A percentile compares a stretch with the other conserved stretches of the same genome.
Conservation (phyloP, 2,329 filamentous ascomycete species). For the Coleophoma crateriformis region DNA sequence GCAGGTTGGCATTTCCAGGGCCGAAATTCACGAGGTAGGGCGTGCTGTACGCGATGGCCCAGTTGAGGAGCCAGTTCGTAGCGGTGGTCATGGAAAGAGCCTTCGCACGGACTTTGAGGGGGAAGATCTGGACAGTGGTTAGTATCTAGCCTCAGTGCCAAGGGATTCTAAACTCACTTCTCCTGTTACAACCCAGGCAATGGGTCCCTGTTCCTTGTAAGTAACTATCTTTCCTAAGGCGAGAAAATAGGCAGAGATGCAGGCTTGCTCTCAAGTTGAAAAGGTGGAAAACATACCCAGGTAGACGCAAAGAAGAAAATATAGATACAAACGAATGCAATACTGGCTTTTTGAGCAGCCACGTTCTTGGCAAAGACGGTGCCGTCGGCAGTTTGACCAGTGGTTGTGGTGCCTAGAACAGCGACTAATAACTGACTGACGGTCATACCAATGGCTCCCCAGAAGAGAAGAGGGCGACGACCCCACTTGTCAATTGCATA, state of each 20-base stretch:
- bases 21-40: slow-evolving; percentile 76
- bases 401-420: slow-evolving; percentile 49
- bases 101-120: slow-evolving; percentile 58
- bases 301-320: slow-evolving; percentile 72
- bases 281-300: slow-evolving; percentile 46
- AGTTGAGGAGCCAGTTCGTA: slow-evolving; percentile 68
- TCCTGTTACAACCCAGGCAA: slow-evolving; percentile 50
- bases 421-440: slow-evolving; percentile 55
- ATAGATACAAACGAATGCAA: slow-evolving; percentile 63
- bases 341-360: slow-evolving; percentile 47
- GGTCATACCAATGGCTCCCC: slow-evolving; percentile 63
- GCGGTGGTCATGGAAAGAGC: slow-evolving; percentile 63
- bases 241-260: slow-evolving; percentile 25
- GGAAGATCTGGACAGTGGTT: slow-evolving; percentile 38
- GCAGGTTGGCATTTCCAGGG: slow-evolving; percentile 64
- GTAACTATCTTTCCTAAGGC: slow-evolving; percentile 32
- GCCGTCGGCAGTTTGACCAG: slow-evolving; percentile 43
- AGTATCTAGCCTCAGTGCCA: too few species aligned
- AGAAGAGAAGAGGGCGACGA: slow-evolving; percentile 57
- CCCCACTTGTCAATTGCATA: slow-evolving; percentile 60
- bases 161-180: slow-evolving; percentile 28
- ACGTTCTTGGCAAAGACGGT: slow-evolving; percentile 43
- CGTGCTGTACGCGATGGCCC: slow-evolving; percentile 73
- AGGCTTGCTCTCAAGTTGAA: too few species aligned
- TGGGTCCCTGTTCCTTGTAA: slow-evolving; percentile 34